phyloP scores from a whole-genome alignment of 192 early-diverging fungal genomes.

The Pecoramyces ruminantium region DNA sequence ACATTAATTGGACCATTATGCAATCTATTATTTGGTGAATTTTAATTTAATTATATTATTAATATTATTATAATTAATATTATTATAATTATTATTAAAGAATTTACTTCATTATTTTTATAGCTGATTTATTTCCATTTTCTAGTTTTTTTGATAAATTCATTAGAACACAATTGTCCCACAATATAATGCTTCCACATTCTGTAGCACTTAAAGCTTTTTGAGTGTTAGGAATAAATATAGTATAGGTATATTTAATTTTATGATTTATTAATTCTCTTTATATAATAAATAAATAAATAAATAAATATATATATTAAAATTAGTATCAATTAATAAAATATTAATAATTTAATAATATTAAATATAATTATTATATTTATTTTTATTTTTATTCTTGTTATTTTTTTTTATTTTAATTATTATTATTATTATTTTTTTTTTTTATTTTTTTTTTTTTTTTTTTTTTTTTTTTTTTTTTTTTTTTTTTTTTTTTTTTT shows the following conservation, averaged over 20 bases:
- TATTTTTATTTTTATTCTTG: too few relatives aligned
- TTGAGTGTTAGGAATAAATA: slow-evolving; percentile 22
- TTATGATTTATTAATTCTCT: slow-evolving; percentile 29
- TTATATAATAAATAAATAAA: background rate
- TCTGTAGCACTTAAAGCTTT: slow-evolving; percentile 22
- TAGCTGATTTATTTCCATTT: slow-evolving; percentile 22
- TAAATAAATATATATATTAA: background rate
- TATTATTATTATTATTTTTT: too few relatives aligned
- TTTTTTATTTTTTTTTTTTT: background rate
- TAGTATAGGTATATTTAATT: slow-evolving; percentile 16
- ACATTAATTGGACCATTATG: slow-evolving; percentile 23
- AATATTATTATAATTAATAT: background rate
- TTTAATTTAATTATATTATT: background rate
- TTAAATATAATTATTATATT: too few relatives aligned
- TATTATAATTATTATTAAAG: background rate
- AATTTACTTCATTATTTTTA: slow-evolving; percentile 31
- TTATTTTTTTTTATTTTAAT: too few relatives aligned
- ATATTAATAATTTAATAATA: too few relatives aligned
- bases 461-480: background rate
- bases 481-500: too few relatives aligned
- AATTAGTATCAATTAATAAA: too few relatives aligned
- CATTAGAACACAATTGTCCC: slow-evolving; percentile 20
- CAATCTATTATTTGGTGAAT: slow-evolving; percentile 16
- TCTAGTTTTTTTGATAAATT: slow-evolving; percentile 24
- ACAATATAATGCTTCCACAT: slow-evolving; percentile 29